Percentiles rank a stretch among this genome's conserved stretches.
phyloP scores from a whole-genome alignment of 495 filamentous ascomycete genomes.

The Penicillium ucsense region DNA sequence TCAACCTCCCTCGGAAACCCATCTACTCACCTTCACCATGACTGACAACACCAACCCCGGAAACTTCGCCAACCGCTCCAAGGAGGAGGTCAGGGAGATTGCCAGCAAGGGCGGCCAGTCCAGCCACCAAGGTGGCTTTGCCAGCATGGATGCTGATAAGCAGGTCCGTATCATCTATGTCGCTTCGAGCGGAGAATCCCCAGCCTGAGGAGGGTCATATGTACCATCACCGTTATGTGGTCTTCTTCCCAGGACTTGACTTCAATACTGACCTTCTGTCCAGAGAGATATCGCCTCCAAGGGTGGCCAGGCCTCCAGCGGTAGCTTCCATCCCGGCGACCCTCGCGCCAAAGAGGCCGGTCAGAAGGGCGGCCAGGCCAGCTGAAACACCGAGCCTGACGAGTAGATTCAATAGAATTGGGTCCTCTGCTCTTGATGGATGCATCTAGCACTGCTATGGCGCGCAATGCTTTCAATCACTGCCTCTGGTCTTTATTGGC shows the following conservation, averaged over 20 bases:
- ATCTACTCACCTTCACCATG: too few species aligned
- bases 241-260: too few species aligned
- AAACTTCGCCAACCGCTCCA: slow-evolving; percentile 55
- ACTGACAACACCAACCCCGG: slow-evolving; percentile 39
- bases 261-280: neutral
- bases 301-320: slow-evolving; percentile 41
- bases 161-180: slow-evolving; percentile 20
- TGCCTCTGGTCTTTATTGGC: too few species aligned
- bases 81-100: slow-evolving; percentile 46
- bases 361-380: slow-evolving; percentile 25
- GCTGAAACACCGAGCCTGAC: neutral
- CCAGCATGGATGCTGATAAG: slow-evolving; percentile 30
- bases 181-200: neutral
- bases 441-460: too few species aligned
- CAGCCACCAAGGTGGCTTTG: slow-evolving; percentile 25
- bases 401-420: neutral
- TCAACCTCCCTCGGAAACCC: too few species aligned
- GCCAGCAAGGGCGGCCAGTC: slow-evolving; percentile 44
- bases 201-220: too few species aligned
- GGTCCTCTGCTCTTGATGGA: too few species aligned
- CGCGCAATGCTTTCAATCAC: too few species aligned
- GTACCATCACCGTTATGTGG: too few species aligned
- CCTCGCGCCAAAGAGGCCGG: slow-evolving; percentile 34
- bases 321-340: slow-evolving; percentile 39
- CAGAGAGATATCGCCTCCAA: slow-evolving; percentile 38